These are phyloP conservation scores for Fusarium brachygibbosum DNA, from an alignment of 2,329 filamentous ascomycete genomes.

Conservation along the genomic window DNA sequence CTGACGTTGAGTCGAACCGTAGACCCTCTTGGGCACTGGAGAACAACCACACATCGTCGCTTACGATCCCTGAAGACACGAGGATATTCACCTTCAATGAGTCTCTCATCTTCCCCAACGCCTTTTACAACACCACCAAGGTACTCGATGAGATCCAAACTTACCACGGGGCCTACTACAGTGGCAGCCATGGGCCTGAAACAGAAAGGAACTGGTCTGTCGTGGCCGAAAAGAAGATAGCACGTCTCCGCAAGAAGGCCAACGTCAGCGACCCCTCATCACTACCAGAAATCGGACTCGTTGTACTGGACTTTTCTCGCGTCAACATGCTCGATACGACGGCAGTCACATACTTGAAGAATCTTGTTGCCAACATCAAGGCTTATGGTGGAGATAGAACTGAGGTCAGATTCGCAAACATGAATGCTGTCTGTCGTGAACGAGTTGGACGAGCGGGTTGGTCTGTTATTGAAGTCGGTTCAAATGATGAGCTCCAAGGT, in stretches of 20 bases:
- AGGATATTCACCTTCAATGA: constrained; percentile 70
- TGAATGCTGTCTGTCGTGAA: constrained; percentile 58
- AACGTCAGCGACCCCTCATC: constrained; percentile 53
- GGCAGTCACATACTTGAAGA: constrained; percentile 62
- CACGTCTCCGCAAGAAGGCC: constrained; percentile 58
- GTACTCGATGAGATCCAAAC: constrained; percentile 65
- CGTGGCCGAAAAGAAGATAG: constrained; percentile 62
- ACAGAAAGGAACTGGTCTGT: constrained; percentile 68
- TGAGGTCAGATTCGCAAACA: constrained; percentile 63
- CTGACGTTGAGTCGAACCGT: constrained; percentile 50
- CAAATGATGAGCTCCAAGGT: constrained; percentile 13
- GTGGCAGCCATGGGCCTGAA: constrained; percentile 49
- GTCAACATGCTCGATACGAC: constrained; percentile 68
- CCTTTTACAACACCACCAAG: constrained; percentile 63
- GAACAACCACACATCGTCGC: constrained; percentile 36
- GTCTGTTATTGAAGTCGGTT: constrained; percentile 40
- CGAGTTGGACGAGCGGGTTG: constrained; percentile 58
- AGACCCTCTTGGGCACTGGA: constrained; percentile 37
- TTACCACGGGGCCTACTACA: constrained; percentile 57
- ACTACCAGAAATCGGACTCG: constrained; percentile 57
- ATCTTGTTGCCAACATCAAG: constrained; percentile 62
- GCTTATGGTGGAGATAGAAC: constrained; percentile 63
- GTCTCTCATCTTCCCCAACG: constrained; percentile 72
- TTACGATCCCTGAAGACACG: constrained; percentile 61
- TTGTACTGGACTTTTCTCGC: constrained; percentile 66